Conservation (phyloP, 495 filamentous ascomycete species). For the Venustampulla echinocandica region DNA sequence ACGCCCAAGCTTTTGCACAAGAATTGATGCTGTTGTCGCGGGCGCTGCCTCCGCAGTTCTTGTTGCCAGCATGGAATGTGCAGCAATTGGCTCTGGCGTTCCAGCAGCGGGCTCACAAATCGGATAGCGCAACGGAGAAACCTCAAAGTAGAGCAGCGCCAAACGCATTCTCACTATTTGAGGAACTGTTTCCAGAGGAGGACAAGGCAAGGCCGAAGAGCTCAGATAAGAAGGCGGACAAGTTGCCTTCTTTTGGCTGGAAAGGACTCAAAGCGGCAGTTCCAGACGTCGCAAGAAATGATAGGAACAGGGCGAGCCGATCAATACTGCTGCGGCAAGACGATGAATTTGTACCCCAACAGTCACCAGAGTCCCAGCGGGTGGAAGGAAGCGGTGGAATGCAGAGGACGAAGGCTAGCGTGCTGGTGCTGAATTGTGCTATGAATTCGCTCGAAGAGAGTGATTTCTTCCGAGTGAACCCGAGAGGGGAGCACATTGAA, state of each 20-base stretch:
- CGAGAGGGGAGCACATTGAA: conserved; percentile 52
- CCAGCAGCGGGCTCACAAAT: conserved; percentile 12
- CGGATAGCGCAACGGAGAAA: neutral
- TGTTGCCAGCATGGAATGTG: conserved; percentile 25
- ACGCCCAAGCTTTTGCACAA: conserved; percentile 5
- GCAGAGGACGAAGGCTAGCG: neutral
- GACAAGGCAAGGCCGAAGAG: conserved; percentile 15
- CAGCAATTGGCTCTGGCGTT: conserved; percentile 20
- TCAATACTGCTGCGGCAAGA: neutral
- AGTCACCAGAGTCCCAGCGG: neutral
- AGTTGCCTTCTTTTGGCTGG: conserved; percentile 19
- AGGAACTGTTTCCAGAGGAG: conserved; percentile 50
- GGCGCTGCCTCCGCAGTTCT: conserved; percentile 29
- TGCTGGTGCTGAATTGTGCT: conserved; percentile 42
- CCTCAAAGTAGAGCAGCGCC: neutral
- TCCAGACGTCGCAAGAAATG: neutral
- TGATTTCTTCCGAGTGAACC: conserved; percentile 54
- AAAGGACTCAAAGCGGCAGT: conserved; percentile 2
- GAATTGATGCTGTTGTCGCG: conserved; percentile 33
- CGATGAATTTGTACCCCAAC: no score
- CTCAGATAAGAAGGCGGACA: conserved; percentile 10
- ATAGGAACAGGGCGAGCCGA: neutral
- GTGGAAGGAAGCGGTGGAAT: neutral
- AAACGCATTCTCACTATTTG: conserved; percentile 33
- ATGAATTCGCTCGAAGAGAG: conserved; percentile 46